Base-by-base conservation (phyloP, 495 filamentous ascomycete species). In the Hyaloscypha hepaticicola region DNA sequence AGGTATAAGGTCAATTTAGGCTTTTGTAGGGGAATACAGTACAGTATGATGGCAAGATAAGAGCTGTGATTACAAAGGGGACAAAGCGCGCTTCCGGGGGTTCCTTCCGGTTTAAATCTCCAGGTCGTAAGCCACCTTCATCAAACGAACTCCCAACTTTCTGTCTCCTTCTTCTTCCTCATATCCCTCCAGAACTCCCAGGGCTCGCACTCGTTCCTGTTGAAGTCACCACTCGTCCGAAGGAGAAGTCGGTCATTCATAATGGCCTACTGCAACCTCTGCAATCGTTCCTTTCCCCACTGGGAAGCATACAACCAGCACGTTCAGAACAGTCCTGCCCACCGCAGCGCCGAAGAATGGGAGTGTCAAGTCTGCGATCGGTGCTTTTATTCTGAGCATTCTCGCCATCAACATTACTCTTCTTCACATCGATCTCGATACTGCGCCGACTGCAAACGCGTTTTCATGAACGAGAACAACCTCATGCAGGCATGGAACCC, bases 391-490 rank as follows among this genome's bases (percentile, higher is more conserved):
- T 57, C 31, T 25, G n/a, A 65, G 28, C 22, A 51, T 14, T 55
- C 50, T 21, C 60, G 66, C 9, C 63, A 73, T 51, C 62, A 70
- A 19, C 72, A 73, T 58, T 55, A 59, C 31, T 55, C 61, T 16
- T 65, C 61, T 49, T 28, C 21, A 1, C 55, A 59, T 31, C 41
- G 60, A 11, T 61, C 69, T 28, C 69, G 64, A 52, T 74, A 74
- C 48, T 74, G 72, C 57, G 58, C 65, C 33, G 56, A 63, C 1
- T 74, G 72, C 63, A 60, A 68, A 26, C 66, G 70, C 14, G 22
- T 60, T 26, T 74, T 74, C 53, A 3, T 14, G 33, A 69, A 58
- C 52, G 25, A 56, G n/a, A 69, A 71, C 48, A 71, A 65, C 33
- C 58, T 74, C 34, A 69, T 63, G 29, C 63, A 67, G 63, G 72